Percentiles rank a stretch among this genome's conserved stretches.
Conservation (phyloP, 495 filamentous ascomycete genomes). For the Aspergillus ellipticus region DNA sequence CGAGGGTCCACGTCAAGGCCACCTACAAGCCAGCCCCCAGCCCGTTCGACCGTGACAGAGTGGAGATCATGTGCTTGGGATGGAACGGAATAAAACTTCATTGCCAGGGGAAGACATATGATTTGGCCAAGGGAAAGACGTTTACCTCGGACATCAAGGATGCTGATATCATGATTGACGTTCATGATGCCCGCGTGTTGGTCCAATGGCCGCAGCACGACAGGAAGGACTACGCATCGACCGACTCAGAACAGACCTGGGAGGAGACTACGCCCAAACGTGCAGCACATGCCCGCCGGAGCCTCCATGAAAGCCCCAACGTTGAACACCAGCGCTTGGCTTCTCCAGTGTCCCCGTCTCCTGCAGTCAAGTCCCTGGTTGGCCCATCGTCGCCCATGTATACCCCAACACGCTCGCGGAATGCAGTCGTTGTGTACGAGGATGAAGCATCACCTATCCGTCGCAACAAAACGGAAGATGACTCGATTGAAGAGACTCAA, state of each 20-base stretch:
- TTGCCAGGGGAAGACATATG: conserved; percentile 83
- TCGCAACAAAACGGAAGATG: conserved; percentile 26
- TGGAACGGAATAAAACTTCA: conserved; percentile 96
- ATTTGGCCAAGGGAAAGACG: conserved; percentile 79
- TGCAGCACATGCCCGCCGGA: conserved; percentile 24
- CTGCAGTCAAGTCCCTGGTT: conserved; percentile 43
- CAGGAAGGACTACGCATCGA: conserved; percentile 56
- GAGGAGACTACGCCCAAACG: conserved; percentile 51
- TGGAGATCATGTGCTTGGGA: conserved; percentile 85
- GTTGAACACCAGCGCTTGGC: conserved; percentile 55
- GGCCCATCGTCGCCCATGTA: conserved; percentile 44
- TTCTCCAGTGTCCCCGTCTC: conserved; percentile 75
- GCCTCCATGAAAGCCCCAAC: conserved; percentile 61
- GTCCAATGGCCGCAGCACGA: conserved; percentile 76
- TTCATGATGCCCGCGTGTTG: conserved; percentile 86
- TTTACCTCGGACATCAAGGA: conserved; percentile 88
- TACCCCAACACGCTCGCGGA: conserved; percentile 37
- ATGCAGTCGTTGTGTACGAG: conserved; percentile 60
- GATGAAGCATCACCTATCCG: conserved; percentile 48
- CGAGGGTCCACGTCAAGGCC: conserved; percentile 87
- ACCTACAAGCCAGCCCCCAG: conserved; percentile 68
- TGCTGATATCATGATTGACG: conserved; percentile 92
- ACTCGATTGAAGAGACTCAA: conserved; percentile 18
- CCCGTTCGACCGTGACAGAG: conserved; percentile 59
- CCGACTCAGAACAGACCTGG: conserved; percentile 65